Conservation (phyloP, 176 grass and related monocot genomes). For the Zizania latifolia region DNA sequence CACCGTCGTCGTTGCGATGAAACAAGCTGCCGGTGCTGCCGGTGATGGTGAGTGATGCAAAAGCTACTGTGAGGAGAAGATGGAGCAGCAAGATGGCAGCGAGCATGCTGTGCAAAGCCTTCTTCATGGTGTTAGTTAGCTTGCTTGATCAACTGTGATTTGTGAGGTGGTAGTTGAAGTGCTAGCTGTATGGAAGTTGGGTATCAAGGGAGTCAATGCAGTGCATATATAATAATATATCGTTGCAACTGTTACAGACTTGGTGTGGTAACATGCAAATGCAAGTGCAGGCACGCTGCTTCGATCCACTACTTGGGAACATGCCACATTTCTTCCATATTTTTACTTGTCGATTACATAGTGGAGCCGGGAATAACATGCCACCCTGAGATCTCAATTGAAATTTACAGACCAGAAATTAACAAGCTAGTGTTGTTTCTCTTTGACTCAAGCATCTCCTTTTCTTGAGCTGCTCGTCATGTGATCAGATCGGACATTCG, state of each 20-base stretch:
- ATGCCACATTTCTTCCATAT: background rate
- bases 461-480: background rate
- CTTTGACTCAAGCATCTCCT: background rate
- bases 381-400: background rate
- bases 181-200: background rate
- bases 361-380: too few species aligned
- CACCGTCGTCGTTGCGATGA: background rate
- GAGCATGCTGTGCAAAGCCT: background rate
- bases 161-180: background rate
- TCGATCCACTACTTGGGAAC: slow-evolving; percentile 6
- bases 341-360: too few species aligned
- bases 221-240: background rate
- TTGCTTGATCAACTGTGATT: background rate
- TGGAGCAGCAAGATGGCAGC: background rate
- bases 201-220: background rate
- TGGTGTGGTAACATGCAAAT: background rate
- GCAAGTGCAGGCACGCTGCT: background rate
- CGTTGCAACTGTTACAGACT: background rate
- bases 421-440: background rate
- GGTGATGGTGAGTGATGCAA: background rate
- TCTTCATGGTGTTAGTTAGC: background rate
- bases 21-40: background rate
- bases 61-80: background rate
- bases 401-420: background rate
- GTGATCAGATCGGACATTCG: slow-evolving; percentile 14